Base-by-base conservation (phyloP, 2,329 filamentous ascomycete genomes). In the Phaeosphaeria sp. region DNA sequence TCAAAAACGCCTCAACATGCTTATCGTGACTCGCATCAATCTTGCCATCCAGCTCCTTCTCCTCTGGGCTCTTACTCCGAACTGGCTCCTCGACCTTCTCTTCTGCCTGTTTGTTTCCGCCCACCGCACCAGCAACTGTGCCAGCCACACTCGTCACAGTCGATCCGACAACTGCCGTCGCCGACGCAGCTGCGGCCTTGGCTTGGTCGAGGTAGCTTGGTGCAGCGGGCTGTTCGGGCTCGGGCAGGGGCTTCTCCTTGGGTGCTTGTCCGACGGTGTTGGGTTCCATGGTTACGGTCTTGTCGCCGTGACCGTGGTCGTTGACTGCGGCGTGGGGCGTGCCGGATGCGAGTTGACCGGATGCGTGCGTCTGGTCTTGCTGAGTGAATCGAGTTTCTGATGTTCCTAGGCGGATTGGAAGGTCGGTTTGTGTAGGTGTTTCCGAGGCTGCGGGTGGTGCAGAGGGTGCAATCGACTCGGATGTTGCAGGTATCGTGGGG, bases 231-330 rank as follows among this genome's bases (percentile, higher is more conserved):
- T 78, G 71, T 49, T 74, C 68, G 9, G 70, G 68, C 50, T 71
- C 68, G 2, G 67, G 66, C 36, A 79, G 65, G 0, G 78, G 73
- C 33, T 78, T 77, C 49, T 82, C 80, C 65, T 83, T 83, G 8
- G 80, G 78, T 49, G 80, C 81, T 63, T 83, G 81, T 2, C 81
- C 80, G 24, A 83, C 75, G 11, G 81, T 83, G 51, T 68, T 67
- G 15, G 81, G 79, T 60, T 83, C 81, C 75, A 83, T 81, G 6
- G 80, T 77, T 8, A 74, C 71, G 15, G 78, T 79, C 63, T 78
- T 79, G 55, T 81, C 79, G 50, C 81, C 80, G 57, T 79, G 66
- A 15, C 78, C 78, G 56, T 82, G 77, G 51, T 78, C 69, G 21
- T 76, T 75, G 6, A 75, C 65, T 3, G 78, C 75, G 6, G 67